Evolutionary conservation across 495 filamentous ascomycete genomes (phyloP), one percentile per base, ranked within the genome.

Genomic region (Collariella sp.): DNA sequence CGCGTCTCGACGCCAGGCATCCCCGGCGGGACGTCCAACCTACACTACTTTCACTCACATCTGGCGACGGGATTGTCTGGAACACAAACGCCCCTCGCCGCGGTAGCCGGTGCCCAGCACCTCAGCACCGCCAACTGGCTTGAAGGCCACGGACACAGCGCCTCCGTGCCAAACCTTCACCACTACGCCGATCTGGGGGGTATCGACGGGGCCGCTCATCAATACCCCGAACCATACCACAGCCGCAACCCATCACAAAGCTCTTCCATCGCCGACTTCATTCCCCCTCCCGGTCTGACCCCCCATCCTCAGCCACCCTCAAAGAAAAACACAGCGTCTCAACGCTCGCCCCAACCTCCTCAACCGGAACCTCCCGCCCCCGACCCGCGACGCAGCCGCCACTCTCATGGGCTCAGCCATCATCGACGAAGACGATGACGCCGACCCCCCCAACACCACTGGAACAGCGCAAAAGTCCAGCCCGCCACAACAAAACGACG

Each of bases 11-110:
- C 86, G 15, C 86, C 87, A 2, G 87, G 86, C 3, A 87, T 95
- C 48, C 86, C 87, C 1, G 89, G 89, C 42, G 87, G 87, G 22
- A 89, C 87, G 5, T 91, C 90, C 3, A 95, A 91, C 61, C 76
- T 96, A 22, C 84, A 87, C 58, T 97, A 96, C 66, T 91, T 91
- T 62, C 91, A 96, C 67, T 82, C 89, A 2, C 87, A 88, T 22
- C 81, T 95, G 23, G 82, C 84, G 0, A 74, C 83, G 6, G 87
- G 85, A 0, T 76, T 95, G 34, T 88, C 89, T 2, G 91, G 93
- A 1, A 82, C 86, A 3, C 84, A 89, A 44, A 96, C 91, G 2
- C 93, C 91, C 4, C 78, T 96, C 0, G 87, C 88, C 1, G 89
- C 88, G 7, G 87, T 91, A 6, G 87, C 88, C n/a, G 85, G 88